Evolutionary conservation across 371 early-diverging fungal genomes (phyloP), one percentile per base, ranked within the genome.

Genomic region (Mucor piriformis): DNA sequence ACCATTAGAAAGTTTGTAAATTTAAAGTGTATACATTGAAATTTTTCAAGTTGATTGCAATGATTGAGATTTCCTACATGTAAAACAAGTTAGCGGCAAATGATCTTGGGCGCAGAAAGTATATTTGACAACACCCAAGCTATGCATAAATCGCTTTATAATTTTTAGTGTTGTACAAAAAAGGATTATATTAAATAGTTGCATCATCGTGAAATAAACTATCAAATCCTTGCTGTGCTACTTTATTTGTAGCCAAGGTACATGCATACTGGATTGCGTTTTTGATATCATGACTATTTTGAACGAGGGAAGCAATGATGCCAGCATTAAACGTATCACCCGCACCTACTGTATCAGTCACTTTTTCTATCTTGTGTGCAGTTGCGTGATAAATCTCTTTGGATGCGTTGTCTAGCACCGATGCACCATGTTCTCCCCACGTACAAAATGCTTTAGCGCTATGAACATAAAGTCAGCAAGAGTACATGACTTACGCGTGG

Each of bases 311-410:
- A 38, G 38, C 11, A 29, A 89, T 83, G 18, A 82, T 63, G 0
- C 88, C 87, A 3, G 88, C 89, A 43, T 79, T 82, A 59, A 89
- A 89, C 0, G 88, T 86, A 58, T 89, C 89, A 16, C 89, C 89
- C 6, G 88, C 88, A 13, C 89, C 89, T 37, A 87, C 80, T 5
- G 84, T 67, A 43, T 89, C 89, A 6, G 83, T 69, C 0, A 83
- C 77, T 35, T 59, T 61, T 11, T 72, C 63, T 2, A 83, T 56
- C 5, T 42, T 38, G 13, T 73, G 70, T 2, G 85, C 82, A 3
- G 76, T 61, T 1, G 73, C 62, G 25, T 74, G 79, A 44, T 77
- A 60, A 18, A 70, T 60, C 27, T 72, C 64, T 12, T 75, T 69
- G 32, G 74, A 78, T 32, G 74, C 64, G 18, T 50, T 54, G 25